A percentile compares a stretch with the other conserved stretches of the same genome.
Conservation (phyloP, 2,329 filamentous ascomycete genomes). For the Pestalotiopsis sp. region DNA sequence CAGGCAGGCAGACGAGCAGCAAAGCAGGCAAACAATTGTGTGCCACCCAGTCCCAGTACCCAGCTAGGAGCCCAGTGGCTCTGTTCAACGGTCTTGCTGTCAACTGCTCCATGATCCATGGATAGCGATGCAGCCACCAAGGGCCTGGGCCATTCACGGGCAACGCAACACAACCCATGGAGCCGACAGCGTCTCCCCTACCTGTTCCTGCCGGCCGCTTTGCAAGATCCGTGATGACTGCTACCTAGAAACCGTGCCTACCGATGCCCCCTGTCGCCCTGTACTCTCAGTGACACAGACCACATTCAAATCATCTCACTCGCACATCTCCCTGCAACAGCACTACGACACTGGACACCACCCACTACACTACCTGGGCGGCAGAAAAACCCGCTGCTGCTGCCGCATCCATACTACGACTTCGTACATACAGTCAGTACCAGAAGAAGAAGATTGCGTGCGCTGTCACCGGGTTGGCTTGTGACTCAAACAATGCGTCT, state of each 20-base stretch:
- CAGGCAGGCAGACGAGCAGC: background rate
- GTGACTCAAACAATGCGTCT: background rate
- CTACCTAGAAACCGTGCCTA: background rate
- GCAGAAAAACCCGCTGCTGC: background rate
- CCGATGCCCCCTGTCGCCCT: background rate
- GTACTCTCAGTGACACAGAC: slow-evolving; percentile 17
- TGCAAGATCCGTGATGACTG: background rate
- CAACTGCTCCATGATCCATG: background rate
- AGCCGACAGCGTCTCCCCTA: background rate
- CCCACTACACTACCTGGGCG: background rate
- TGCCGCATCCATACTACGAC: background rate
- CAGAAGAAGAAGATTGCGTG: background rate
- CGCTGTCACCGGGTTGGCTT: background rate
- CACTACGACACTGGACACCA: background rate
- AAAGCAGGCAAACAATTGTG: background rate
- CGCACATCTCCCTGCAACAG: slow-evolving; percentile 21
- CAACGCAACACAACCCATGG: background rate
- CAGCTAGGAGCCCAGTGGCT: slow-evolving; percentile 1
- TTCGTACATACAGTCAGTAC: background rate
- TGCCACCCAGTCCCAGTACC: background rate
- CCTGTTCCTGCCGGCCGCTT: background rate
- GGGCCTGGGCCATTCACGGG: background rate
- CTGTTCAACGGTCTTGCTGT: slow-evolving; percentile 2
- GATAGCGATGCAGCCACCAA: background rate
- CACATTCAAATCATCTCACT: slow-evolving; percentile 31